A percentile compares a stretch with the other conserved stretches of the same genome.
These are phyloP conservation scores for Ganoderma boninense DNA, from an alignment of 1,284 basidiomycete species.

Conservation along the genomic window DNA sequence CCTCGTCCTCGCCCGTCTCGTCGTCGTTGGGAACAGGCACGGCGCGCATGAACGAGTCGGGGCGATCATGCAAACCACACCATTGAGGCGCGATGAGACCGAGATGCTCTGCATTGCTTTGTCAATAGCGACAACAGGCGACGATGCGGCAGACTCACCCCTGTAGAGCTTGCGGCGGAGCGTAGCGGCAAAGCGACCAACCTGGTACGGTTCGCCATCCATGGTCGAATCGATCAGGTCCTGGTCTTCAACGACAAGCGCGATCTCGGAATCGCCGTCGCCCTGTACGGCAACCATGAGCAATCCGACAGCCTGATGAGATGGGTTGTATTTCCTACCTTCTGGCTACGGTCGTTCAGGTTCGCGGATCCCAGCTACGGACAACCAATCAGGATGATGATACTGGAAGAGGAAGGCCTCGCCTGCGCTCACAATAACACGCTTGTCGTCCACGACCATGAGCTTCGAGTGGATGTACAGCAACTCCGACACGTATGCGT, in stretches of 20 bases:
- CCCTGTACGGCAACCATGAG: conserved; percentile 56
- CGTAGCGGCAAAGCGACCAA: conserved; percentile 77
- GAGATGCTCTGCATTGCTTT: conserved; percentile 72
- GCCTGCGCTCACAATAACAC: conserved; percentile 74
- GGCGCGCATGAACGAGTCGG: conserved; percentile 79
- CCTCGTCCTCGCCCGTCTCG: conserved; percentile 66
- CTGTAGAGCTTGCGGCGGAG: conserved; percentile 81
- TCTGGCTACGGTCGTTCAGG: conserved; percentile 87
- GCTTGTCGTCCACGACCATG: conserved; percentile 93
- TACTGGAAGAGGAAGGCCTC: neutral
- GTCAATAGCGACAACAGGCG: neutral
- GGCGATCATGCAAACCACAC: conserved; percentile 47
- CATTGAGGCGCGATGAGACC: conserved; percentile 79
- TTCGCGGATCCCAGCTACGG: conserved; percentile 87
- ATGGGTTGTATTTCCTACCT: conserved; percentile 47
- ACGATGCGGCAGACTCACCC: conserved; percentile 49
- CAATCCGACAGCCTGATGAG: neutral
- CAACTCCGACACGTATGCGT: conserved; percentile 83
- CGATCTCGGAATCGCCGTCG: conserved; percentile 94
- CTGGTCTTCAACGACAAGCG: conserved; percentile 87
- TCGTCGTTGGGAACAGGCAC: conserved; percentile 77
- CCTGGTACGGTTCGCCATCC: conserved; percentile 79
- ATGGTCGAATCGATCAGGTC: conserved; percentile 82
- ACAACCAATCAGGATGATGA: neutral
- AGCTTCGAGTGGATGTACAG: conserved; percentile 85